phyloP scores from a whole-genome alignment of 768 basidiomycete genomes.

The Rhodotorula graminis region DNA sequence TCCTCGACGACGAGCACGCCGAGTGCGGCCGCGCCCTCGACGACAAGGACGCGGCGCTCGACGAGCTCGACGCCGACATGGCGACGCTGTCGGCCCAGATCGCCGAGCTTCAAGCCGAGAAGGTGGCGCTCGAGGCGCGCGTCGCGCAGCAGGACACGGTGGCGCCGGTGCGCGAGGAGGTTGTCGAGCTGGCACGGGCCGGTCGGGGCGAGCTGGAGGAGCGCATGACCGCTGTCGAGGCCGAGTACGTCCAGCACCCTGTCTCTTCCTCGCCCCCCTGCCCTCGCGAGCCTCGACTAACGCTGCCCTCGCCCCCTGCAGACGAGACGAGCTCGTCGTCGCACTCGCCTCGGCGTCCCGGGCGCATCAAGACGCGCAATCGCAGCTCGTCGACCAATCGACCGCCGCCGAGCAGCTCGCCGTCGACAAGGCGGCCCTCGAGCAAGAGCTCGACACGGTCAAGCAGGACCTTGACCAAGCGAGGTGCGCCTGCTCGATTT shows the following conservation, averaged over 20 bases:
- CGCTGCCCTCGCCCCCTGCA: not conserved
- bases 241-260: not conserved
- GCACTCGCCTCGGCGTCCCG: not conserved
- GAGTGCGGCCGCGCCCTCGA: slow-evolving; percentile 3
- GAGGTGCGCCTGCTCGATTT: not conserved
- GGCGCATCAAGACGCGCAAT: no score
- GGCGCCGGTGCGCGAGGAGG: not conserved
- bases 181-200: not conserved
- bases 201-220: not conserved
- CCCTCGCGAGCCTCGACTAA: no score
- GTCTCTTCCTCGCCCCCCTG: no score
- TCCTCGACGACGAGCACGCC: not conserved
- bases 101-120: not conserved
- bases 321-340: not conserved
- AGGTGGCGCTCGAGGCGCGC: not conserved
- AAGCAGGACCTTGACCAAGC: not conserved
- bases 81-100: not conserved
- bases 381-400: not conserved
- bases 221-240: not conserved
- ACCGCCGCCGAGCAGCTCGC: not conserved
- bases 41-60: not conserved
- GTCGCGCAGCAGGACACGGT: not conserved
- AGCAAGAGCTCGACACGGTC: not conserved
- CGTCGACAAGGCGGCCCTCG: not conserved
- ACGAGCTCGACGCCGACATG: slow-evolving; percentile 1